Conservation (phyloP, 805 yeast species). For the Candida sakaeoensis region DNA sequence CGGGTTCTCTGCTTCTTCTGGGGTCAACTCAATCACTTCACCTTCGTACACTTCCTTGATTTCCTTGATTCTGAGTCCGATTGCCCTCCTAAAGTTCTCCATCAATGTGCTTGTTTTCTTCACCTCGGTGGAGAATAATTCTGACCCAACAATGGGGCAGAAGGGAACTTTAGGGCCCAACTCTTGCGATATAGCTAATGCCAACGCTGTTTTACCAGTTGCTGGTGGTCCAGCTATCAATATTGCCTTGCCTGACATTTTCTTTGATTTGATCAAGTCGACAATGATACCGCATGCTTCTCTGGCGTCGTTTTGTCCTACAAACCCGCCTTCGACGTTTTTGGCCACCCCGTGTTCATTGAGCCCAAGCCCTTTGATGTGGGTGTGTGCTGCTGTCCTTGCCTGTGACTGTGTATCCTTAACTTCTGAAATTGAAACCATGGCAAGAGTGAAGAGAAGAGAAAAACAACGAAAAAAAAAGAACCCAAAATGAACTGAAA, state of each 20-base stretch:
- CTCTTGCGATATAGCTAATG: slow-evolving; percentile 92
- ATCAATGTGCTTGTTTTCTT: slow-evolving; percentile 93
- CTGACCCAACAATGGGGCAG: slow-evolving; percentile 95
- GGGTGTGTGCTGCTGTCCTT: slow-evolving; percentile 95
- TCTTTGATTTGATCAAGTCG: slow-evolving; percentile 86
- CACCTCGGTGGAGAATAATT: slow-evolving; percentile 91
- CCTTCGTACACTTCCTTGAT: slow-evolving; percentile 98
- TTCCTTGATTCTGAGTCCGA: slow-evolving; percentile 93
- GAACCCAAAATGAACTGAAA: no score
- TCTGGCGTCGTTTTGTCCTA: slow-evolving; percentile 72
- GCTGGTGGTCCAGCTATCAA: slow-evolving; percentile 97
- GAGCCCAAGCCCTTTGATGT: slow-evolving; percentile 89
- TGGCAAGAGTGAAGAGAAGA: slow-evolving; percentile 16
- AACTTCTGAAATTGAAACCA: slow-evolving; percentile 80
- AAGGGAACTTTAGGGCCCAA: slow-evolving; percentile 97
- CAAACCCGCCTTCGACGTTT: slow-evolving; percentile 82
- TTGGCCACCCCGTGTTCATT: slow-evolving; percentile 88
- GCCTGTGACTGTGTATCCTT: slow-evolving; percentile 43
- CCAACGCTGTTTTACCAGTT: slow-evolving; percentile 96
- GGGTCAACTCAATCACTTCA: slow-evolving; percentile 92
- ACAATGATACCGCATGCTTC: slow-evolving; percentile 95
- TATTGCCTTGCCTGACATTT: slow-evolving; percentile 94
- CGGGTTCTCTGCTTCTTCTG: slow-evolving; percentile 95
- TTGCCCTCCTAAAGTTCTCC: slow-evolving; percentile 96
- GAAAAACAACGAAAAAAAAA: background rate